Evolutionary conservation across 495 filamentous ascomycete species (phyloP).

Genomic region (Niebla homalea): DNA sequence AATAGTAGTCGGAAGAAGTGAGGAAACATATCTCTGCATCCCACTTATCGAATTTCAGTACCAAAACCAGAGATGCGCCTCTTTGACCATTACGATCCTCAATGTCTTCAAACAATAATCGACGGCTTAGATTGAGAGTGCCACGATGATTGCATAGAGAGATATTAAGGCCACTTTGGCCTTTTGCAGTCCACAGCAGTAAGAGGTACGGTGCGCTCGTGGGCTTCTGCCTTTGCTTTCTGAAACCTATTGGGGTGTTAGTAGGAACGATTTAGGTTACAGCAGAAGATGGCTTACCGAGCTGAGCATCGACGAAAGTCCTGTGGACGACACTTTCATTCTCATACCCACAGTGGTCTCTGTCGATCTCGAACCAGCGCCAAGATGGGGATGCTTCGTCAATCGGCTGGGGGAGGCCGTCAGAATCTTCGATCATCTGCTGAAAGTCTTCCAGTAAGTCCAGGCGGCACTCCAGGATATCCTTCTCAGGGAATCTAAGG

Average conservation of each 20-base stretch:
- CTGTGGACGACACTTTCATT: constrained; percentile 5
- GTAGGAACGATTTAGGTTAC: too few species aligned
- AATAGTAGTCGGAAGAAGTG: not conserved
- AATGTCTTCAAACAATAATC: constrained; percentile 6
- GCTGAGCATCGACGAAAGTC: constrained; percentile 10
- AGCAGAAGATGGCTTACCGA: not conserved
- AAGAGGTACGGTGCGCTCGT: constrained; percentile 9
- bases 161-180: constrained; percentile 4
- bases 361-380: constrained; percentile 12
- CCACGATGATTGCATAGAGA: constrained; percentile 11
- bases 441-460: constrained; percentile 10
- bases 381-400: constrained; percentile 5
- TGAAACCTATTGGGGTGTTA: not conserved
- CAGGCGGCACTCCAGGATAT: not conserved
- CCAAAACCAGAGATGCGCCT: not conserved
- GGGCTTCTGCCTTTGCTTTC: constrained; percentile 6
- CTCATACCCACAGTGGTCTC: constrained; percentile 6
- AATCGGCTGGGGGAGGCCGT: constrained; percentile 6
- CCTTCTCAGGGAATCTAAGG: not conserved
- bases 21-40: constrained; percentile 11
- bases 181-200: constrained; percentile 6
- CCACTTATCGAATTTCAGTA: constrained; percentile 6
- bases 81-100: not conserved
- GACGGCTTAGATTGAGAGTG: constrained; percentile 9
- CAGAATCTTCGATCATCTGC: constrained; percentile 6